phyloP scores from a whole-genome alignment of 352 stramenopile genomes.

The Phytophthora sp. region DNA sequence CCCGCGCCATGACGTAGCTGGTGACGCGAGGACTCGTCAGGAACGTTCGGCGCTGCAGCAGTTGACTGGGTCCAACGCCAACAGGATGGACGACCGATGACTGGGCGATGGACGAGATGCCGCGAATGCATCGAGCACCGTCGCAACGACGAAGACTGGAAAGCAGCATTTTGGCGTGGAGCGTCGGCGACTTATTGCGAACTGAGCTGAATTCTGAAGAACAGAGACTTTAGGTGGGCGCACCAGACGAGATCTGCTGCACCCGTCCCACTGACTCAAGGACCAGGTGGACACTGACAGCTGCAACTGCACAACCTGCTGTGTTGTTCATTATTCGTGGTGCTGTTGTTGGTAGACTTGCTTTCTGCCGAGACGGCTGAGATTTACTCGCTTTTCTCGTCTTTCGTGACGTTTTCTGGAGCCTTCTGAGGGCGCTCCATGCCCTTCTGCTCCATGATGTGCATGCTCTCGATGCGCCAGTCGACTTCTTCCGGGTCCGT shows the following conservation, averaged over 20 bases:
- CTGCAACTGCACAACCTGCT: neutral
- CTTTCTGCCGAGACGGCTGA: too few relatives aligned
- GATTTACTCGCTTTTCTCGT: too few relatives aligned
- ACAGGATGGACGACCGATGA: neutral
- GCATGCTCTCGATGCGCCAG: conserved; percentile 60
- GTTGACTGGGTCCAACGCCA: neutral
- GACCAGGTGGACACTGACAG: too few relatives aligned
- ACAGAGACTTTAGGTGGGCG: neutral
- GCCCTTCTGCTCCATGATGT: conserved; percentile 22
- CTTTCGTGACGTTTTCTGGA: neutral
- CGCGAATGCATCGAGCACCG: neutral
- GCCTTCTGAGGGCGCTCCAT: conserved; percentile 9
- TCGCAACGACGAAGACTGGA: conserved; percentile 16
- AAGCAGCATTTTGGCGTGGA: conserved; percentile 6
- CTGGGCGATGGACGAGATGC: neutral
- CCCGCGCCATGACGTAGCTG: conserved; percentile 36
- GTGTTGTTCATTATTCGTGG: too few relatives aligned
- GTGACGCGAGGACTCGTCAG: conserved; percentile 30
- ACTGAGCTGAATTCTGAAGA: conserved; percentile 23
- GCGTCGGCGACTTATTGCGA: conserved; percentile 13
- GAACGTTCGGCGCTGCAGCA: conserved; percentile 12
- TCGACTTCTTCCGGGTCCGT: conserved; percentile 62
- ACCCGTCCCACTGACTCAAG: too few relatives aligned
- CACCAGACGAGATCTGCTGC: conserved; percentile 10
- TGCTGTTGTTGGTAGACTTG: too few relatives aligned